Evolutionary conservation across 164 flowering plant genomes (phyloP), one percentile per base, ranked within the genome.

Genomic region (Akebia trifoliata): DNA sequence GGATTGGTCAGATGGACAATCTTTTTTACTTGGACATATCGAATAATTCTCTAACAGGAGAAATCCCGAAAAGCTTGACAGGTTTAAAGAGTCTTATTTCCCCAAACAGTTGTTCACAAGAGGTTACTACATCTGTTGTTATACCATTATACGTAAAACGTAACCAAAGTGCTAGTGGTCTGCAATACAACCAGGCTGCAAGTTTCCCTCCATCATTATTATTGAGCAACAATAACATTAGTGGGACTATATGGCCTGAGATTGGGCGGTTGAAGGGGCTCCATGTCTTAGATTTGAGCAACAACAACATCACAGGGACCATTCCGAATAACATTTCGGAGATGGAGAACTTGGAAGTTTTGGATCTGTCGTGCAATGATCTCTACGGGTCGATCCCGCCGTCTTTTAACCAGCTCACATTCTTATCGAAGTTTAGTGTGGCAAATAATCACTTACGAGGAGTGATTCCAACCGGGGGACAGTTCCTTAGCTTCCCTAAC

Each of bases 21-120:
- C 66, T 90, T 49, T 87, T 87, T 64, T 90, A 85, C 74, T 66
- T 90, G 77, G 97, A 90, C 55, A 63, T 90, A 50, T 90, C 95
- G 0, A 84, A 90, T 54, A 90, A 90, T 74, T 75, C 94, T 1
- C 81, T 87, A 24, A 61, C 83, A 0, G 95, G 97, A 30, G 86
- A 81, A 57, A 73, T 87, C 31, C 95, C 95, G 0, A 65, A 51
- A 56, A 72, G 75, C 49, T 66, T 87, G 68, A 72, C 76, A 6
- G 62, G 69, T 56, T 69, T 90, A 22, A 77, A 62, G 68, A 72
- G 79, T 65, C 83, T 88, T 34, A 54, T 78, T 54, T 74, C 70
- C 46, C 9, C 57, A 35, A 69, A 61, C 39, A 54, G 58, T 59
- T 74, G 43, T 35, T 17, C 59, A 1, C 57, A 77, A 9, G 67